phyloP scores from a whole-genome alignment of 1,284 basidiomycete genomes.

The Xerocomus amazonicus region DNA sequence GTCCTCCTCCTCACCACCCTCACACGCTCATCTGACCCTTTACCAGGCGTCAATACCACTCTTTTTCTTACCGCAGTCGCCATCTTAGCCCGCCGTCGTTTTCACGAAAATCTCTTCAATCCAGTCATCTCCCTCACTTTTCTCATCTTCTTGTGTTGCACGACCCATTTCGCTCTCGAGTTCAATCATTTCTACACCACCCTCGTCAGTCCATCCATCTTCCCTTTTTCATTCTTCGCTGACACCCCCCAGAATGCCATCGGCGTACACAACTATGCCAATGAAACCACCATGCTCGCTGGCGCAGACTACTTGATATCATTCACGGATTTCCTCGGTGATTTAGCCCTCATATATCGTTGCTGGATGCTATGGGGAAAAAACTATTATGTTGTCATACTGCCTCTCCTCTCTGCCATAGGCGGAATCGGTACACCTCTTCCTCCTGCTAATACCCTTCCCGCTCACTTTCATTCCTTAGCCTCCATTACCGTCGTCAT shows the following conservation, averaged over 20 bases:
- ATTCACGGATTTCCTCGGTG: slow-evolving; percentile 37
- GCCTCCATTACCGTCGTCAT: slow-evolving; percentile 28
- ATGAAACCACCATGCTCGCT: slow-evolving; percentile 31
- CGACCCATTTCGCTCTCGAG: slow-evolving; percentile 36
- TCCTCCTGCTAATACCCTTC: not conserved
- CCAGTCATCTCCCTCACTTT: slow-evolving; percentile 27
- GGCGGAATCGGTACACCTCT: slow-evolving; percentile 31
- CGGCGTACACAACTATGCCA: slow-evolving; percentile 27
- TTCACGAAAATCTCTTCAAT: slow-evolving; percentile 13
- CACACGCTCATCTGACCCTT: not conserved
- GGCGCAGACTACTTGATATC: slow-evolving; percentile 36
- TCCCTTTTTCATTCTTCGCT: not conserved
- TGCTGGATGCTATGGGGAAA: slow-evolving; percentile 39
- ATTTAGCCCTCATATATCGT: slow-evolving; percentile 38
- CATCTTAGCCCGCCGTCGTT: slow-evolving; percentile 17
- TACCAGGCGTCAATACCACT: slow-evolving; percentile 22
- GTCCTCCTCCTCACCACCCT: slow-evolving; percentile 3
- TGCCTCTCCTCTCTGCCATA: slow-evolving; percentile 34
- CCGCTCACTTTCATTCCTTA: slow-evolving; percentile 10
- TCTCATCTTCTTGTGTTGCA: slow-evolving; percentile 35
- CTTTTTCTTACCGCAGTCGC: slow-evolving; percentile 27
- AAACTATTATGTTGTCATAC: slow-evolving; percentile 29
- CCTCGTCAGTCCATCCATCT: slow-evolving; percentile 23
- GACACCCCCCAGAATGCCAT: slow-evolving; percentile 11
- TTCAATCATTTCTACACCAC: slow-evolving; percentile 37